A percentile compares a stretch with the other conserved stretches of the same genome.
phyloP scores from a whole-genome alignment of 2,329 filamentous ascomycete species.

The Cercospora canescens region DNA sequence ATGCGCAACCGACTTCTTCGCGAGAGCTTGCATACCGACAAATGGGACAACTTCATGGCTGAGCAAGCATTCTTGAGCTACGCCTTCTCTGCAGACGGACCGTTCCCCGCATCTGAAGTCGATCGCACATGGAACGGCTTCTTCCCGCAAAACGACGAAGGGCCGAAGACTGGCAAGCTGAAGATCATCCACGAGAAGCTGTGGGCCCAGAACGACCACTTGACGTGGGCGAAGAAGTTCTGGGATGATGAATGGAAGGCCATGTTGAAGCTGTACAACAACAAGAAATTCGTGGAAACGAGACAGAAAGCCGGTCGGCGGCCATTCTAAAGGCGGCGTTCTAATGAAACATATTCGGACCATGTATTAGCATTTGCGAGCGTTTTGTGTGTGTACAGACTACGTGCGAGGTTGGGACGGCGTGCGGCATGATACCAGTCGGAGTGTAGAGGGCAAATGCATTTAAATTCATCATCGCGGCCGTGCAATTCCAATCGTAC shows the following conservation, averaged over 20 bases:
- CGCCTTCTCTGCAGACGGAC: slow-evolving; percentile 17
- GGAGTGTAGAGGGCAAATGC: not conserved
- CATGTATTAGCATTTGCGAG: slow-evolving; percentile 9
- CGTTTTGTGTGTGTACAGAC: slow-evolving; percentile 4
- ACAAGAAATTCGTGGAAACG: slow-evolving; percentile 18
- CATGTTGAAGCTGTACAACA: slow-evolving; percentile 24
- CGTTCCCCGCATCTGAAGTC: slow-evolving; percentile 20
- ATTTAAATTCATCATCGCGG: not conserved
- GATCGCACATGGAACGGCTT: slow-evolving; percentile 25
- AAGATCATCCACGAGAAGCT: slow-evolving; percentile 28
- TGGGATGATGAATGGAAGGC: slow-evolving; percentile 20
- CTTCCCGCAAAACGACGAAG: slow-evolving; percentile 20
- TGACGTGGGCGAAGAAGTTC: slow-evolving; percentile 20
- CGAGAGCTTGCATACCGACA: slow-evolving; percentile 15
- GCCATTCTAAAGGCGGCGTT: slow-evolving; percentile 10
- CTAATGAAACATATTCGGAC: not conserved
- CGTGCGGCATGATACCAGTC: slow-evolving; percentile 1
- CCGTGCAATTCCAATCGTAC: not conserved
- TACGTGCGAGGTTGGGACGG: slow-evolving; percentile 1
- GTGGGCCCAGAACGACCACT: slow-evolving; percentile 16
- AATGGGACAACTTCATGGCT: slow-evolving; percentile 25
- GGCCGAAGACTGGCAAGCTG: slow-evolving; percentile 15
- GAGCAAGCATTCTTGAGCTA: slow-evolving; percentile 26
- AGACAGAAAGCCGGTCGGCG: slow-evolving; percentile 11
- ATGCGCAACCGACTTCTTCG: slow-evolving; percentile 24